Evolutionary conservation across 1,284 basidiomycete genomes (phyloP), one percentile per base, ranked within the genome.

Genomic region (Cryptococcus deneoformans): DNA sequence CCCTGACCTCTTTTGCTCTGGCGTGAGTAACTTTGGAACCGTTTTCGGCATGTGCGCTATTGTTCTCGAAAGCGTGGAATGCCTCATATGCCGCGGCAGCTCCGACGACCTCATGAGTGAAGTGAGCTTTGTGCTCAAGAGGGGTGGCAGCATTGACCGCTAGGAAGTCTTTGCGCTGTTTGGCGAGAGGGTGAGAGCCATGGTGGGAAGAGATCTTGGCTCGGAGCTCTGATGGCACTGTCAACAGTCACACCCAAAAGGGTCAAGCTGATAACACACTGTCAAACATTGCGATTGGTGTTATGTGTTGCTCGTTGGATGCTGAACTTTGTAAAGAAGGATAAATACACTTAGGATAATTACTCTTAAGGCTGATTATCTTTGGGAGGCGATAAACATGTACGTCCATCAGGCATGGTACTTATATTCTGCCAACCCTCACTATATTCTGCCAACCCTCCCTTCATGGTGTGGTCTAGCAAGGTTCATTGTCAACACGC

Each of bases 41-140:
- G 14, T 46, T 50, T 3, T 20, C 45, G 10, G 24, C 24, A 50
- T 66, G 63, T 9, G 63, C 53, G 48, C 65, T 60, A 46, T 72
- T 60, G 24, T 62, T 63, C 60, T 70, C 62, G 52, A 67, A 72
- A 5, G 63, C 65, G 57, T 67, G 64, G 61, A 67, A 66, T 11
- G 69, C 68, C 54, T 72, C 67, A 53, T 65, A 69, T 3, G 69
- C 70, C 0, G 69, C 70, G 2, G 69, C 70, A 8, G 67, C 69
- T 16, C 69, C 70, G 43, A 72, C 69, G 36, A 64, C 59, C 10
- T 69, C 69, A 38, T 63, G 54, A 1, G 70, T 69, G 59, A 68
- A 72, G 49, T 72, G 69, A 1, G 66, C 62, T 53, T 72, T 72
- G 46, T 59, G 57, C 59, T 72, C 70, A 36, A 72, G 58, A 7